phyloP scores from a whole-genome alignment of 2,329 filamentous ascomycete species.

The Parascedosporium putredinis region DNA sequence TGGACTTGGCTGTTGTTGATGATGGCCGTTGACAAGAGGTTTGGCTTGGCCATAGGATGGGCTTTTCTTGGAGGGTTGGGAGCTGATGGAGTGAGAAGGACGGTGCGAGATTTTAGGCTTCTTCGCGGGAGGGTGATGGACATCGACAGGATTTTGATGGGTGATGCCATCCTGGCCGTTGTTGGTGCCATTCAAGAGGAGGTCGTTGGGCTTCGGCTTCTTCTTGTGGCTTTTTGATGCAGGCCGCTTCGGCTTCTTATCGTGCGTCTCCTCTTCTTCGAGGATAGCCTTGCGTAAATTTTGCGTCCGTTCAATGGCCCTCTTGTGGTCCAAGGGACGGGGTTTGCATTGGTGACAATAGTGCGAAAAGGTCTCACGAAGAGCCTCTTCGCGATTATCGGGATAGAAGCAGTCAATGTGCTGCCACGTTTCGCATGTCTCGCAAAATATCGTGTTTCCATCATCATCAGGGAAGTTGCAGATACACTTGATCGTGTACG shows the following conservation, averaged over 20 bases:
- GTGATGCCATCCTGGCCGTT: conserved; percentile 46
- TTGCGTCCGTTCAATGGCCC: conserved; percentile 62
- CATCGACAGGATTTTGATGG: conserved; percentile 33
- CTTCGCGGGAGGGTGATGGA: conserved; percentile 50
- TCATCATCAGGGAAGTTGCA: conserved; percentile 91
- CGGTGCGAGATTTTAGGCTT: conserved; percentile 76
- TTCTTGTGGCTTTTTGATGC: conserved; percentile 80
- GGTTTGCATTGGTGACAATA: conserved; percentile 85
- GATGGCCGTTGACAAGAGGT: conserved; percentile 23
- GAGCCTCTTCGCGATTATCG: conserved; percentile 58
- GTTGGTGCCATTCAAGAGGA: conserved; percentile 57
- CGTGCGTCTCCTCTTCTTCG: conserved; percentile 34
- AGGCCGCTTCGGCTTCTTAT: conserved; percentile 65
- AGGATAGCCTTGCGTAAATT: conserved; percentile 38
- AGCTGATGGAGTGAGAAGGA: conserved; percentile 63
- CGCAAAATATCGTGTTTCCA: conserved; percentile 94
- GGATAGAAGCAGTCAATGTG: conserved; percentile 95
- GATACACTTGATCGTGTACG: conserved; percentile 96
- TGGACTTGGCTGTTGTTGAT: conserved; percentile 53
- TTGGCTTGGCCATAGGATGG: conserved; percentile 36
- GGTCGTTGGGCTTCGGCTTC: conserved; percentile 62
- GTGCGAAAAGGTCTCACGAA: conserved; percentile 65
- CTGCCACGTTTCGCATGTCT: conserved; percentile 94
- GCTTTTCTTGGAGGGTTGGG: conserved; percentile 54
- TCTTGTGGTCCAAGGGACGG: conserved; percentile 59